Conservation (phyloP, 225 moss, liverwort and hornwort genomes). For the Polytrichum commune region DNA sequence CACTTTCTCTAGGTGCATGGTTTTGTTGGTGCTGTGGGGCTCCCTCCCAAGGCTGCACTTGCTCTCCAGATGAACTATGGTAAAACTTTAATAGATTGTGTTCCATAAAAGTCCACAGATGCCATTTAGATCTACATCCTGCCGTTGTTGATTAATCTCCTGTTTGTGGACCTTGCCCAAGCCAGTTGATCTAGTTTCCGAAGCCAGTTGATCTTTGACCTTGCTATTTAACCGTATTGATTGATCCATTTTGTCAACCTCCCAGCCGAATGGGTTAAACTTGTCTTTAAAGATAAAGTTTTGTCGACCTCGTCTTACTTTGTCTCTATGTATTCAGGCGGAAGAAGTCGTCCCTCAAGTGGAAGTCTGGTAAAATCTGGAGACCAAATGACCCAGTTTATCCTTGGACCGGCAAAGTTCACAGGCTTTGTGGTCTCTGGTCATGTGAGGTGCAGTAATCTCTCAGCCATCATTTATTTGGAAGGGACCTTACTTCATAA, state of each 20-base stretch:
- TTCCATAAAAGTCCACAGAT: too few species aligned
- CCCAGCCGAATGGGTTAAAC: rapidly evolving
- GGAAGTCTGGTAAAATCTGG: constrained; percentile 51
- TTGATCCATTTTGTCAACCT: neutral
- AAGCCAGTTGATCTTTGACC: too few species aligned
- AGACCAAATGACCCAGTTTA: constrained; percentile 37
- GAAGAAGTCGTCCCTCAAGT: constrained; percentile 44
- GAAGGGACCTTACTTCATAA: too few species aligned
- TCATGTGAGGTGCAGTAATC: constrained; percentile 76
- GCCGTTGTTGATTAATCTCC: too few species aligned
- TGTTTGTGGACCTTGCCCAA: too few species aligned
- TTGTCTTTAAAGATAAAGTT: too few species aligned
- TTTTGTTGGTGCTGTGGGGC: constrained; percentile 87
- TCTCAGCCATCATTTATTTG: neutral
- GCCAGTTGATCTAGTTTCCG: too few species aligned
- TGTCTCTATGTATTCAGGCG: constrained; percentile 33
- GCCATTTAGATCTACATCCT: too few species aligned
- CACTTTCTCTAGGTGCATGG: constrained; percentile 82
- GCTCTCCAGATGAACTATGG: constrained; percentile 26
- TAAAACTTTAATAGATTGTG: constrained; percentile 6
- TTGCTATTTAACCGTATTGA: neutral
- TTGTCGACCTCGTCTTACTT: too few species aligned
- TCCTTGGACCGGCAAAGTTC: constrained; percentile 85
- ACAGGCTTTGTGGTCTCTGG: constrained; percentile 95
- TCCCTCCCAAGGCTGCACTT: constrained; percentile 50